Base-by-base conservation (phyloP, 2,329 filamentous ascomycete genomes). In the Endocalyx cinctus region DNA sequence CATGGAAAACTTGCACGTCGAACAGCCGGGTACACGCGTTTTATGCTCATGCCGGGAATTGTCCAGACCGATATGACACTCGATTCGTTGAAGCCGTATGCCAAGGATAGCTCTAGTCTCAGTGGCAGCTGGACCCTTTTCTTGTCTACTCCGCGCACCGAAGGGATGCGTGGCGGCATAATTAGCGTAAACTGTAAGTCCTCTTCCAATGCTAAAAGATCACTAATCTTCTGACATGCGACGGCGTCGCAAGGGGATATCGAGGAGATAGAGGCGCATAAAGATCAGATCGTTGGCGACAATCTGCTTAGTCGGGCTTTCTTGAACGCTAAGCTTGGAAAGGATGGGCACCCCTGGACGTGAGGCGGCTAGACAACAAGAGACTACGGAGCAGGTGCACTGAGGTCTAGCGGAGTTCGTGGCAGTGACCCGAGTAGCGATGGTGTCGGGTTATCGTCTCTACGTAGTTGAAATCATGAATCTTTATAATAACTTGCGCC, bases 261-360 rank as follows among this genome's bases (percentile, higher is more conserved):
- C 13, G 39, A 46, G 33, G 43, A 46, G 31, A 48, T 45, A 41
- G 43, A 46, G 31, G 39, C 39, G 11, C 39, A 46, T 33, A 45
- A 45, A 32, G 41, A 46, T 29, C 29, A 45, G 36, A 47, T 46
- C 31, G 17, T 37, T 37, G 16, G 42, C 13, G 42, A 46, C 8
- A 36, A 35, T 26, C 35, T 39, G 31, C 37, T 40, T 28, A 37
- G 34, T 35, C 34, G 38, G 23, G 34, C 42, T 17, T 47, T 42
- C 31, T 23, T 46, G 25, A 45, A 45, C 35, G 45, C 45, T 12
- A 41, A 44, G 33, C 37, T 47, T 11, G 40, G 43, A 5, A 47
- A 46, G 20, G 40, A 37, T 26, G 42, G 45, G 18, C 42, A 47
- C 16, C 42, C 42, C 10, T 47, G 42, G 42, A 18, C 25, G 12